Conservation (phyloP, 1,284 basidiomycete genomes). For the Ustilago cynodontis region DNA sequence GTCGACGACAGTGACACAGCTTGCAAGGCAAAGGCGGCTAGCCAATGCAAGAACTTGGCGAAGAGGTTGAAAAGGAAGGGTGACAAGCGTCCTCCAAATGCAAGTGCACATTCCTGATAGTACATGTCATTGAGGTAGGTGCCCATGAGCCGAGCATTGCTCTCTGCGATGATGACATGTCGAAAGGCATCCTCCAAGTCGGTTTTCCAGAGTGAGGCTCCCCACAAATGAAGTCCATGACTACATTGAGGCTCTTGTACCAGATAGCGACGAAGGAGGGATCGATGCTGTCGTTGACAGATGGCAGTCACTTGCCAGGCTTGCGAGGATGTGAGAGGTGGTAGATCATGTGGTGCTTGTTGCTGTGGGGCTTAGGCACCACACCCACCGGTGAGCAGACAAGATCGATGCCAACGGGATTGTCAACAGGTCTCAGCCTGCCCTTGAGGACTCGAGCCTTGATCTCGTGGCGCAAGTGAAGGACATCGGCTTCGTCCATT, state of each 20-base stretch:
- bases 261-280: neutral
- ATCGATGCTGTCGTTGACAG: neutral
- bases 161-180: no score
- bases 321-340: constrained; percentile 1
- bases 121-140: no score
- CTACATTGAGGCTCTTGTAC: neutral
- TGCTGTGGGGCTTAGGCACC: neutral
- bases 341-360: neutral
- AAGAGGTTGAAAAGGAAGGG: no score
- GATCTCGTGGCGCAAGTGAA: neutral
- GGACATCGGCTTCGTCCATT: neutral
- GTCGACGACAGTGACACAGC: no score
- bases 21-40: no score
- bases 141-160: no score
- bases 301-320: neutral
- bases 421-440: neutral
- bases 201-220: no score
- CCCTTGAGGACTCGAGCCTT: neutral
- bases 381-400: neutral
- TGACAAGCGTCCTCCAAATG: no score
- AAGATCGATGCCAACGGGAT: neutral
- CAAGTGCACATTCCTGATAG: no score
- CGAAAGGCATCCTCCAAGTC: no score
- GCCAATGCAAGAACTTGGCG: neutral
- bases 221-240: neutral